Evolutionary conservation across 2,329 filamentous ascomycete genomes (phyloP).

Genomic region (Pyrenochaeta sp.): DNA sequence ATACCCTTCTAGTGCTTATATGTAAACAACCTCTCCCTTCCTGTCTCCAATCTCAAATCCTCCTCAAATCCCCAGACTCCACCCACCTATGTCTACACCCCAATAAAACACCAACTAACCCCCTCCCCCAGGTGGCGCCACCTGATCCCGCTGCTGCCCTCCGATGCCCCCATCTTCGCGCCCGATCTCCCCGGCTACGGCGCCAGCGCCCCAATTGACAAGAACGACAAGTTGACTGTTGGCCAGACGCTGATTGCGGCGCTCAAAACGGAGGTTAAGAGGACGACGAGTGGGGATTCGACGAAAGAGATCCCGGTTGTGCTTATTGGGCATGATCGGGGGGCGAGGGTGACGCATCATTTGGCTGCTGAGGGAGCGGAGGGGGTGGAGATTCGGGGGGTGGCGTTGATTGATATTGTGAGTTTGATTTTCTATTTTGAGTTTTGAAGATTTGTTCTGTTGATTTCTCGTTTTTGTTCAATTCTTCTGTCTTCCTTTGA

Average conservation of each 20-base stretch:
- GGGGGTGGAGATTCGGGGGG: slow-evolving; percentile 48
- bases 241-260: slow-evolving; percentile 33
- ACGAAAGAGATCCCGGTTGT: slow-evolving; percentile 25
- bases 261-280: slow-evolving; percentile 30
- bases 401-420: slow-evolving; percentile 43
- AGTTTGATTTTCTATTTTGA: no score
- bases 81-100: no score
- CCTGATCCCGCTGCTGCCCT: slow-evolving; percentile 38
- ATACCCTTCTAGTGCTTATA: slow-evolving; percentile 41
- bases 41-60: neutral
- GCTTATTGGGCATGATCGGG: slow-evolving; percentile 65
- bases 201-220: slow-evolving; percentile 28
- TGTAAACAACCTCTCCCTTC: slow-evolving; percentile 17
- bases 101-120: no score
- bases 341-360: slow-evolving; percentile 63
- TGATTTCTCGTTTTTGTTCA: no score
- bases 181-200: slow-evolving; percentile 46
- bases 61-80: neutral
- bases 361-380: slow-evolving; percentile 58
- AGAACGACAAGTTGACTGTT: slow-evolving; percentile 40
- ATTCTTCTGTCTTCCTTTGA: no score
- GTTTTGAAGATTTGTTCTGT: no score
- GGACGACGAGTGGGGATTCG: slow-evolving; percentile 16
- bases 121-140: slow-evolving; percentile 47
- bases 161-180: slow-evolving; percentile 34